Percentiles rank a stretch among this genome's conserved stretches.
phyloP scores from a whole-genome alignment of 108 stramenopile species.

The Bacterosira constricta region DNA sequence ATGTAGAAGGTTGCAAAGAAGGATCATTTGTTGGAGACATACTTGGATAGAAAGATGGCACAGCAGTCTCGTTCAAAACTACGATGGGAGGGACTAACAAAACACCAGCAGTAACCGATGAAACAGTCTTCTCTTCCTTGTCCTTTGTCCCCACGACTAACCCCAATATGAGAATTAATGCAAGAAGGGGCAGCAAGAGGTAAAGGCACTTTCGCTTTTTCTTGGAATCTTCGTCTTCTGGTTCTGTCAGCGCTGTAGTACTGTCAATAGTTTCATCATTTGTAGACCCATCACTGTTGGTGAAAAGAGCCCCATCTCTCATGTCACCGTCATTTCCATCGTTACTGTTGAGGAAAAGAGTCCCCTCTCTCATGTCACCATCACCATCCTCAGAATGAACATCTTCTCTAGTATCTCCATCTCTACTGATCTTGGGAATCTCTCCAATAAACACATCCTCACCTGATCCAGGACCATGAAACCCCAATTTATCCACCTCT shows the following conservation, averaged over 20 bases:
- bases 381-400: not conserved
- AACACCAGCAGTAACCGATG: not conserved
- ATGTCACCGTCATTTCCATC: no score
- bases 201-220: not conserved
- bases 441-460: slow-evolving; percentile 8
- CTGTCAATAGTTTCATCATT: no score
- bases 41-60: not conserved
- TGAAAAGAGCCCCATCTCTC: not conserved
- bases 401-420: not conserved
- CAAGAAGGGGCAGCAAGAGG: not conserved
- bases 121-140: no score
- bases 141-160: slow-evolving; percentile 1
- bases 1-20: no score
- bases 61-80: not conserved
- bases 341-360: not conserved
- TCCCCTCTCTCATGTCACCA: not conserved
- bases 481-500: slow-evolving; percentile 16
- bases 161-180: not conserved
- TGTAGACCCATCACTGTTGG: not conserved
- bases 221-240: not conserved
- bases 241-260: not conserved
- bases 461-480: not conserved
- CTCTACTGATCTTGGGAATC: not conserved
- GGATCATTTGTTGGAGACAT: not conserved
- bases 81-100: not conserved